phyloP scores from a whole-genome alignment of 2,329 filamentous ascomycete species.

The Alternaria infectoria region DNA sequence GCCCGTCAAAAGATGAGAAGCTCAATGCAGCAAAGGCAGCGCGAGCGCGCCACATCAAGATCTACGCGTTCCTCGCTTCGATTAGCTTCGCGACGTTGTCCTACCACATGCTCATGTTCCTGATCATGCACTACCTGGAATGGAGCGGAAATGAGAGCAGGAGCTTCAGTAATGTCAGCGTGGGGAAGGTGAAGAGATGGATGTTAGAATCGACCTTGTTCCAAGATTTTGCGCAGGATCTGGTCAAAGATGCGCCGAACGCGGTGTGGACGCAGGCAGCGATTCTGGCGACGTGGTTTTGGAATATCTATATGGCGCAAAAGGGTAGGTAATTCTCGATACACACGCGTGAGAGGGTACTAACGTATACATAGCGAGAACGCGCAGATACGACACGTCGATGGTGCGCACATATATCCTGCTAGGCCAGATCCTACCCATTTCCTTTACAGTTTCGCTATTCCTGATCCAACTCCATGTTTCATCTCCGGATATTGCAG shows the following conservation, averaged over 20 bases:
- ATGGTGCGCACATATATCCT: slow-evolving; percentile 32
- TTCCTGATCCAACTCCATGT: slow-evolving; percentile 39
- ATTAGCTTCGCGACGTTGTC: slow-evolving; percentile 38
- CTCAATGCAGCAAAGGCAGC: slow-evolving; percentile 19
- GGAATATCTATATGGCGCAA: slow-evolving; percentile 36
- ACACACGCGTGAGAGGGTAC: neutral
- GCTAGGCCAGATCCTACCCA: slow-evolving; percentile 38
- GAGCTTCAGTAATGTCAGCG: neutral
- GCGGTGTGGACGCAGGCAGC: slow-evolving; percentile 34
- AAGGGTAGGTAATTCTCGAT: slow-evolving; percentile 23
- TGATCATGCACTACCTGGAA: slow-evolving; percentile 29
- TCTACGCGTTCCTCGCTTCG: slow-evolving; percentile 34
- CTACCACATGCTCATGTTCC: slow-evolving; percentile 42
- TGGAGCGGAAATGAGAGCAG: slow-evolving; percentile 23
- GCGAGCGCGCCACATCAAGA: slow-evolving; percentile 32
- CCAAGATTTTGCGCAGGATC: slow-evolving; percentile 35
- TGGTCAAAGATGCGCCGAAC: slow-evolving; percentile 32
- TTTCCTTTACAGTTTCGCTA: slow-evolving; percentile 32
- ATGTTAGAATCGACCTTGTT: slow-evolving; percentile 39
- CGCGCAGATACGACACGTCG: slow-evolving; percentile 10
- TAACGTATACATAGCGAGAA: slow-evolving; percentile 19
- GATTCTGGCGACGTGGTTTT: slow-evolving; percentile 37
- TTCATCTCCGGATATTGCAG: slow-evolving; percentile 16
- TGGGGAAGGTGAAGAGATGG: slow-evolving; percentile 26
- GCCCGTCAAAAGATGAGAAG: slow-evolving; percentile 2